Conservation (phyloP, 495 filamentous ascomycete species). For the Aspergillus funiculosus region DNA sequence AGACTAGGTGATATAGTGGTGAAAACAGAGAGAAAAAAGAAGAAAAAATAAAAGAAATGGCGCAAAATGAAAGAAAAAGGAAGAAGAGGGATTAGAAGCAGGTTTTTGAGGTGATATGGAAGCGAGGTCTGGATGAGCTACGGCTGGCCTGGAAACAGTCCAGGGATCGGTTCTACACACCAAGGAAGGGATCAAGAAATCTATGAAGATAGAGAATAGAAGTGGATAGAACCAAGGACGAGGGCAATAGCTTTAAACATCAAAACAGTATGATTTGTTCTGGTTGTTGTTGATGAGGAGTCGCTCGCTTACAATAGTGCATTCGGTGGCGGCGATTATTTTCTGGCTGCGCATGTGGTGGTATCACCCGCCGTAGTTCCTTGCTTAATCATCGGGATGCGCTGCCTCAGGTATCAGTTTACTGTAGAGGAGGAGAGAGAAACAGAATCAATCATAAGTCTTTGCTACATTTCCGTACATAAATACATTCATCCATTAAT, state of each 20-base stretch:
- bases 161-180: slow-evolving; percentile 8
- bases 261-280: too few relatives aligned
- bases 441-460: neutral
- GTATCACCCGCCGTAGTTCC: slow-evolving; percentile 9
- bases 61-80: slow-evolving; percentile 1
- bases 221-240: neutral
- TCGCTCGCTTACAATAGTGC: slow-evolving; percentile 6
- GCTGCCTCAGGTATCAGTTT: too few relatives aligned
- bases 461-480: slow-evolving; percentile 14
- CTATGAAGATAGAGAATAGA: neutral
- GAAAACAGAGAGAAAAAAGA: slow-evolving; percentile 3
- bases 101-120: neutral
- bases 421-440: too few relatives aligned
- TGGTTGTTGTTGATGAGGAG: neutral
- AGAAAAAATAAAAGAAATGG: slow-evolving; percentile 7
- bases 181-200: neutral
- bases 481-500: slow-evolving; percentile 6
- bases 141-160: slow-evolving; percentile 3
- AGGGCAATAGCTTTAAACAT: neutral
- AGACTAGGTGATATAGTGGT: slow-evolving; percentile 6
- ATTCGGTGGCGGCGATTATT: slow-evolving; percentile 15
- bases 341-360: slow-evolving; percentile 4
- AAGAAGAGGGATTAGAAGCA: neutral
- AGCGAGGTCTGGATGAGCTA: slow-evolving; percentile 2
- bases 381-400: too few relatives aligned